A percentile compares a stretch with the other conserved stretches of the same genome.
Conservation (phyloP, 495 filamentous ascomycete species). For the Terfezia claveryi region DNA sequence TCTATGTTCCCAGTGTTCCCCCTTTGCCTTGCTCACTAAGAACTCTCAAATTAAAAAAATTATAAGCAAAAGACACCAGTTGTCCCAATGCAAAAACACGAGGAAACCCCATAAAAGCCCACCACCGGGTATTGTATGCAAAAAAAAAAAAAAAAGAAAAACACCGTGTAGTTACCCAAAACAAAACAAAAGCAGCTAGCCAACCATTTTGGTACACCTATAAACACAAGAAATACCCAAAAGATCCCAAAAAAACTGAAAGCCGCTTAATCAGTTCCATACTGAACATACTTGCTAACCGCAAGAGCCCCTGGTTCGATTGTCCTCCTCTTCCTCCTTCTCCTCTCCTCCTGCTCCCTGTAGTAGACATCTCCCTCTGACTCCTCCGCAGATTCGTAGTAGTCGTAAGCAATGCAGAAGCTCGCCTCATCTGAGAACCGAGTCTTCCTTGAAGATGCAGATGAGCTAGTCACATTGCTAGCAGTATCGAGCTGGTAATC, state of each 20-base stretch:
- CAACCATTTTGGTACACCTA: neutral
- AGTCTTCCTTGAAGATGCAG: slow-evolving; percentile 3
- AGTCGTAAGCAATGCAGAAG: neutral
- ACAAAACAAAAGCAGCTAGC: neutral
- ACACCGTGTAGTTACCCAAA: too few relatives aligned
- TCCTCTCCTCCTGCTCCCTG: neutral
- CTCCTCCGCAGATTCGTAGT: neutral
- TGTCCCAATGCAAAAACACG: too few relatives aligned
- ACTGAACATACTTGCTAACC: neutral
- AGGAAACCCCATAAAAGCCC: too few relatives aligned
- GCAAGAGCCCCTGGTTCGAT: neutral
- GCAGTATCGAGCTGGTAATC: slow-evolving; percentile 6
- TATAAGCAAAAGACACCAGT: too few relatives aligned
- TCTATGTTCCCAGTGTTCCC: too few relatives aligned
- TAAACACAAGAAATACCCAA: neutral
- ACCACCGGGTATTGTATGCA: too few relatives aligned
- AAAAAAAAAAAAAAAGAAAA: too few relatives aligned
- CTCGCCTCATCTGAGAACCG: neutral
- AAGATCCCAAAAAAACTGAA: neutral
- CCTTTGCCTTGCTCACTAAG: too few relatives aligned
- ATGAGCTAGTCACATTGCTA: slow-evolving; percentile 19
- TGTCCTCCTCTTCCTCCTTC: neutral
- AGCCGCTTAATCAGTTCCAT: neutral
- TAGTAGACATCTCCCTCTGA: neutral
- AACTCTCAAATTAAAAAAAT: too few relatives aligned